Conservation (phyloP, 768 basidiomycete genomes). For the Megacollybia marginata region DNA sequence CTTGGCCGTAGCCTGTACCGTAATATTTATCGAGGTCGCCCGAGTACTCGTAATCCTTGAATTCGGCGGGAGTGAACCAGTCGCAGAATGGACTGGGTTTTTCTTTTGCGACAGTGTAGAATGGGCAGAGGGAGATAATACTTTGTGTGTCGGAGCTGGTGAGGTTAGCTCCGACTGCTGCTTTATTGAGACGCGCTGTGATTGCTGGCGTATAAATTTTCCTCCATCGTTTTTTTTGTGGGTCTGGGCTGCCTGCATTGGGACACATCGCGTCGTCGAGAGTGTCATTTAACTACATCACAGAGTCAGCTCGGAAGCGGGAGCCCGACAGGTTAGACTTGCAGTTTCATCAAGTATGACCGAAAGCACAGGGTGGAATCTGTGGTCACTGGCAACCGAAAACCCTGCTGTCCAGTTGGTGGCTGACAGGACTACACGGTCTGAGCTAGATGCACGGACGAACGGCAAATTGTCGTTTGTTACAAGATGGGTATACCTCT, state of each 20-base stretch:
- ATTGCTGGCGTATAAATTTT: slow-evolving; percentile 47
- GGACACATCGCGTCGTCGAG: slow-evolving; percentile 63
- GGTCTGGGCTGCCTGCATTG: slow-evolving; percentile 36
- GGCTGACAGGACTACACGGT: slow-evolving; percentile 61
- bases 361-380: slow-evolving; percentile 39
- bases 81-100: slow-evolving; percentile 59
- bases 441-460: slow-evolving; percentile 39
- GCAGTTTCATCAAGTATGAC: slow-evolving; percentile 55
- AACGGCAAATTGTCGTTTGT: slow-evolving; percentile 33
- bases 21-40: slow-evolving; percentile 78
- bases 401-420: slow-evolving; percentile 74
- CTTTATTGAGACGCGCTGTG: slow-evolving; percentile 49
- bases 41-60: slow-evolving; percentile 58
- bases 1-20: slow-evolving; percentile 63
- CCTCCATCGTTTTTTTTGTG: slow-evolving; percentile 47
- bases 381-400: slow-evolving; percentile 38
- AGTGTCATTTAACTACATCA: slow-evolving; percentile 50
- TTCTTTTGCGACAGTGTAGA: slow-evolving; percentile 59
- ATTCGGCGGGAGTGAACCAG: slow-evolving; percentile 62
- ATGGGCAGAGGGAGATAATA: slow-evolving; percentile 72
- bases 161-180: slow-evolving; percentile 59
- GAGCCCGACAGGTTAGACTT: slow-evolving; percentile 9
- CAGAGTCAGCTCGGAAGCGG: background rate
- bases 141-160: slow-evolving; percentile 43
- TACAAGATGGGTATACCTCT: slow-evolving; percentile 34